phyloP scores from a whole-genome alignment of 768 basidiomycete species.

The Collybia mongolica region DNA sequence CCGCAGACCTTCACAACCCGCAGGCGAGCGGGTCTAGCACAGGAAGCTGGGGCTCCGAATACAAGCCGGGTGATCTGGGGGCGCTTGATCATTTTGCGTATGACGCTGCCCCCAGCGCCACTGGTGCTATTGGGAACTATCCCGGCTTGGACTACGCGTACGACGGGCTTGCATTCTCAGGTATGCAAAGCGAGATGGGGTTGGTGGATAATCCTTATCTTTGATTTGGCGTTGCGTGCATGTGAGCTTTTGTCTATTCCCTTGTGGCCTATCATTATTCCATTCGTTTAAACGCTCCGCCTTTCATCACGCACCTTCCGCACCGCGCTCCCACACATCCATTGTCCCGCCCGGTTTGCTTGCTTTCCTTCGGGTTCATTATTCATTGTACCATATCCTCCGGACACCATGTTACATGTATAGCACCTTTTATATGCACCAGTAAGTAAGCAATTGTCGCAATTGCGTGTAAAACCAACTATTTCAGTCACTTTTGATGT shows the following conservation, averaged over 20 bases:
- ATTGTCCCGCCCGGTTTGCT: neutral
- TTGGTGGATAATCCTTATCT: conserved; percentile 1
- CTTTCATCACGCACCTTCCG: too few relatives aligned
- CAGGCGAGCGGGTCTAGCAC: conserved; percentile 21
- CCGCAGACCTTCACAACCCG: conserved; percentile 9
- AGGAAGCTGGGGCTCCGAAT: conserved; percentile 19
- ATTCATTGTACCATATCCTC: conserved; percentile 8
- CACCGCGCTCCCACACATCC: too few relatives aligned
- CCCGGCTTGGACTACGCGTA: conserved; percentile 14
- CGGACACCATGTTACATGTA: conserved; percentile 14
- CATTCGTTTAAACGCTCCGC: too few relatives aligned
- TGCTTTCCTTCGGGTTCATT: neutral
- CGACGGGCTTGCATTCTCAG: conserved; percentile 5
- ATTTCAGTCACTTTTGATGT: too few relatives aligned
- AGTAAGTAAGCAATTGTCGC: neutral
- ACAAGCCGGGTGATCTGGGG: conserved; percentile 13
- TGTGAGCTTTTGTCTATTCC: neutral
- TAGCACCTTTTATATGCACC: conserved; percentile 9
- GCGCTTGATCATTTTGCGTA: conserved; percentile 12
- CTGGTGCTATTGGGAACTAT: conserved; percentile 13
- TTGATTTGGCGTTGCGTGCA: neutral
- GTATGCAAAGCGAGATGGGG: conserved; percentile 1
- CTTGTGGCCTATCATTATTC: neutral
- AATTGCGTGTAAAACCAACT: too few relatives aligned
- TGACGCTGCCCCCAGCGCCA: conserved; percentile 9